Base-by-base conservation (phyloP, 805 yeast species). In the Pichia cephalocereana region DNA sequence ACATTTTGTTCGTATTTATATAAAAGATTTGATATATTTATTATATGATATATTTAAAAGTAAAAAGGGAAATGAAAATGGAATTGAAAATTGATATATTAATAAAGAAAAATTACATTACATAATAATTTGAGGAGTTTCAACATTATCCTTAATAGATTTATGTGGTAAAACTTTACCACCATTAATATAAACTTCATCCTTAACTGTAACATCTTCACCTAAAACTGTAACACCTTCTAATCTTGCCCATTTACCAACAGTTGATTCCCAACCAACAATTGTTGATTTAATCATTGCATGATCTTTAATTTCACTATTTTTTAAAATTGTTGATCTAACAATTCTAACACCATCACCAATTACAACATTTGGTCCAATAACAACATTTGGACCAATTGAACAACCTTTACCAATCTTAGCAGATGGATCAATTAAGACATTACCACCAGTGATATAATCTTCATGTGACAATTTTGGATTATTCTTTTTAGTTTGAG, bases 91-190 rank as follows among this genome's bases (percentile, higher is more conserved):
- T 4, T 4, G 26, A 37, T 30, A 28, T 17, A 18, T n/a, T 12
- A 11, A 45, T 27, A 12, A 28, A 14, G 18, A 27, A 31, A 40
- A 27, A 46, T 78, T 78, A 93, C 99, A 46, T 78, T 78, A 93
- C 99, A 93, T 93, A 74, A 93, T 93, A 77, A 93, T 93, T 64
- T 96, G 85, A 67, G 96, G 98, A 72, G 85, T 82, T 80, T 95
- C 98, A 69, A 93, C 96, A 70, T 93, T 93, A 58, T 89, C 79
- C 56, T 96, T 84, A 70, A 93, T 91, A 54, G 96, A 77, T 79
- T 93, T 93, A 82, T 93, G 99, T 59, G 99, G 99, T 67, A 93
- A 82, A 58, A 93, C 97, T 70, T 93, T 89, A 74, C 97, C 99
- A 72, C 99, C 99, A 72, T 93, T 93, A 63, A 93, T 95, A 79